Evolutionary conservation across 257 asterid species (phyloP), one percentile per base, ranked within the genome.

Genomic region (Cordia subcordata): DNA sequence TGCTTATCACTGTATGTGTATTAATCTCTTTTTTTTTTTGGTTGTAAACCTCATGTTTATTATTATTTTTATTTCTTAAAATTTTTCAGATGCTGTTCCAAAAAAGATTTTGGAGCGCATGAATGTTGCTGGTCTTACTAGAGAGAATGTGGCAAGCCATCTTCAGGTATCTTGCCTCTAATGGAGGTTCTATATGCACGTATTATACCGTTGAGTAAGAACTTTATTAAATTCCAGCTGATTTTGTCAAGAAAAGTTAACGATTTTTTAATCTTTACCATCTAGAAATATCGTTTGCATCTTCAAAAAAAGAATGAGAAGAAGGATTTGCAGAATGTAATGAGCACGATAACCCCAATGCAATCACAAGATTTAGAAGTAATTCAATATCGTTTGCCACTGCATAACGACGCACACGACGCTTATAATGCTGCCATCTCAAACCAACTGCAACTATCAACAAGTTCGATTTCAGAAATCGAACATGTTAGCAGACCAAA

Each of bases 141-240:
- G 73, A 61, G 73, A 61, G 55, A 68, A 68, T 68, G 68, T 68
- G 11, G 73, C 73, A 3, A 68, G 73, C 19, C 73, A 68, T 61
- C 68, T 68, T 39, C 73, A 68, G 73, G 73, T 68, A 18, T 52
- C 14, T 1, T 27, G 35, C n/a, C n/a, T n/a, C n/a, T n/a, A n/a
- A n/a, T 27, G 35, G 35, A 27, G 35, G 3, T 27, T 27, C 6
- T 27, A 3, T 27, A 27, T n/a, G n/a, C n/a, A n/a, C n/a, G 6
- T 27, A 27, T 27, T 27, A 27, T 27, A 27, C 35, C 35, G 35
- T 6, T 27, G n/a, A n/a, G n/a, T 27, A 6, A 27, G 35, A 27
- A 27, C 35, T 1, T 27, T 27, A 1, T 27, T 42, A 42, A 42
- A 3, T 3, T 42, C 2, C 3, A 42, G 15, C 10, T 42, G 10